These are phyloP conservation scores for Echium plantagineum DNA, from an alignment of 257 asterid species.

Conservation along the genomic window DNA sequence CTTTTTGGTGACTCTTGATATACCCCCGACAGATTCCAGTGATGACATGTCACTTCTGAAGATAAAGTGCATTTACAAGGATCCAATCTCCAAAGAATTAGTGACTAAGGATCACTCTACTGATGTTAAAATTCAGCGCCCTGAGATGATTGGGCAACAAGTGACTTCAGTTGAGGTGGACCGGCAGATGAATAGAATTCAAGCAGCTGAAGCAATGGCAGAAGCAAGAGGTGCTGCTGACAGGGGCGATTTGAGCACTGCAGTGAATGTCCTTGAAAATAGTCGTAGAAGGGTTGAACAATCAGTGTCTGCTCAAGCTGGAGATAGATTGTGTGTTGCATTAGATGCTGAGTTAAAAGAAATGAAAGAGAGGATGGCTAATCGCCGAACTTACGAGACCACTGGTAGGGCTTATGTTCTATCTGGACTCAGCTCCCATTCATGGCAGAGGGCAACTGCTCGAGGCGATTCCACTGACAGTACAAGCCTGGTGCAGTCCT, in stretches of 20 bases:
- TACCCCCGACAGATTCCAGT: slow-evolving; percentile 34
- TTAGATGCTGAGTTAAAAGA: slow-evolving; percentile 65
- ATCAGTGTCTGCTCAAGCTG: slow-evolving; percentile 47
- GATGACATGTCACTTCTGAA: slow-evolving; percentile 45
- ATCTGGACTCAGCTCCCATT: slow-evolving; percentile 91
- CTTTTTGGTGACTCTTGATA: slow-evolving; percentile 45
- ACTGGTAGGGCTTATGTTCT: slow-evolving; percentile 86
- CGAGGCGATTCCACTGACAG: slow-evolving; percentile 74
- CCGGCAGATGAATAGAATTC: slow-evolving; percentile 57
- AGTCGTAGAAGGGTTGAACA: slow-evolving; percentile 41
- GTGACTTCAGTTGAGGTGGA: slow-evolving; percentile 71
- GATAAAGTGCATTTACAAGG: slow-evolving; percentile 45
- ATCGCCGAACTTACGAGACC: slow-evolving; percentile 50
- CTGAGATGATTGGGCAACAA: slow-evolving; percentile 19
- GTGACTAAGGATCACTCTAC: slow-evolving; percentile 23
- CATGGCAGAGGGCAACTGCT: slow-evolving; percentile 95
- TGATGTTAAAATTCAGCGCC: slow-evolving; percentile 46
- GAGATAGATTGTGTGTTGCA: slow-evolving; percentile 44
- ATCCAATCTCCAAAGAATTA: slow-evolving; percentile 32
- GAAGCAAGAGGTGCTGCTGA: slow-evolving; percentile 78
- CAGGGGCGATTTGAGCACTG: slow-evolving; percentile 43
- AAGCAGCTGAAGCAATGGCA: slow-evolving; percentile 66
- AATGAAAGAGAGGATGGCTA: slow-evolving; percentile 87
- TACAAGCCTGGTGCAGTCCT: slow-evolving; percentile 52
- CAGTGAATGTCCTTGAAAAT: slow-evolving; percentile 40